phyloP scores from a whole-genome alignment of 1,284 basidiomycete genomes.

The Flammula alnicola region DNA sequence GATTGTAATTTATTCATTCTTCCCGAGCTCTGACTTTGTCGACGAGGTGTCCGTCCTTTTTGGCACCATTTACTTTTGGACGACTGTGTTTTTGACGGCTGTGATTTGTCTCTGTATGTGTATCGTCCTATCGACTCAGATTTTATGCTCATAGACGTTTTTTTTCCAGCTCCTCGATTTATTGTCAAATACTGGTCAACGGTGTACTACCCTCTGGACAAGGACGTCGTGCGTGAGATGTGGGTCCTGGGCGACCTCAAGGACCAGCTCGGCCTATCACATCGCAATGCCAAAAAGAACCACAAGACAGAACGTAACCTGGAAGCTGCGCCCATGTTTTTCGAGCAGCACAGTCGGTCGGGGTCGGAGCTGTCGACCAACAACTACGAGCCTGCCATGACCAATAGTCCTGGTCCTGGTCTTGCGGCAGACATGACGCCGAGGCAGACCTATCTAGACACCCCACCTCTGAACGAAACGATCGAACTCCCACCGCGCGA shows the following conservation, averaged over 20 bases:
- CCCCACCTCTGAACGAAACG: constrained; percentile 38
- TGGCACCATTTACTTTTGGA: constrained; percentile 83
- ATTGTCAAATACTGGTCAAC: constrained; percentile 71
- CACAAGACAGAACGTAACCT: constrained; percentile 41
- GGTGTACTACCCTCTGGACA: constrained; percentile 76
- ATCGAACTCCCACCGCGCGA: constrained; percentile 31
- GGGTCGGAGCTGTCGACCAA: constrained; percentile 57
- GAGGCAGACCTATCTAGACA: constrained; percentile 38
- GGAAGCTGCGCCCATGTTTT: constrained; percentile 74
- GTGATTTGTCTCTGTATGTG: constrained; percentile 71
- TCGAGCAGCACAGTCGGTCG: constrained; percentile 63
- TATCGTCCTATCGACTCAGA: background rate
- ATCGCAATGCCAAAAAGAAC: constrained; percentile 53
- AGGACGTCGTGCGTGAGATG: constrained; percentile 87
- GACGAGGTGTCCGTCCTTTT: constrained; percentile 79
- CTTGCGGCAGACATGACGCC: constrained; percentile 3
- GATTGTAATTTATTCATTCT: constrained; percentile 86
- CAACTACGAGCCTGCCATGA: constrained; percentile 52
- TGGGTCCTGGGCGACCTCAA: constrained; percentile 89
- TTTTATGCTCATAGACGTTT: background rate
- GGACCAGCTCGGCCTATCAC: constrained; percentile 76
- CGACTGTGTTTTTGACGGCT: constrained; percentile 71
- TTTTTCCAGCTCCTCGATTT: constrained; percentile 67
- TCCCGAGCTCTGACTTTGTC: constrained; percentile 71
- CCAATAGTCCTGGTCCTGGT: constrained; percentile 36